Conservation (phyloP, 345 rosid species). For the Citrus australasica region DNA sequence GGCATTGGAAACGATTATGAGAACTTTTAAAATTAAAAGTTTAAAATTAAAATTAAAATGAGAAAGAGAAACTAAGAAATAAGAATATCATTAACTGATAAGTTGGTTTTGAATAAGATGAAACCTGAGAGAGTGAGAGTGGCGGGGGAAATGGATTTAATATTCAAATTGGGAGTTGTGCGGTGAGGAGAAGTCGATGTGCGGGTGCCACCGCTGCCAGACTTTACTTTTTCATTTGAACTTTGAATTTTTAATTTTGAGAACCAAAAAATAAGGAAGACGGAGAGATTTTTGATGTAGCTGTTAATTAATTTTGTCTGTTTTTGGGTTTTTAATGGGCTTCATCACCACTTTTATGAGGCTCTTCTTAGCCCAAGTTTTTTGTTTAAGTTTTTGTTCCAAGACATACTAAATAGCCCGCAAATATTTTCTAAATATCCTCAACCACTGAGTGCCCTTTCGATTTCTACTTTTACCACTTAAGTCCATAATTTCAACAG, state of each 20-base stretch:
- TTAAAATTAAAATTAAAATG: neutral
- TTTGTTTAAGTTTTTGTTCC: fast-evolving
- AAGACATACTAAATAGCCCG: too few species aligned
- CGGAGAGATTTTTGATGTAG: neutral
- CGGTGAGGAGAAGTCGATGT: neutral
- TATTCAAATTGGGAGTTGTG: neutral
- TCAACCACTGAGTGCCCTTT: too few species aligned
- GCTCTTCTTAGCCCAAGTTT: neutral
- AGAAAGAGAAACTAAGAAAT: neutral
- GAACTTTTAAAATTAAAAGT: neutral
- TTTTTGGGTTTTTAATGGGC: neutral
- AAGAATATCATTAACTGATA: neutral
- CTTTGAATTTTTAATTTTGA: neutral
- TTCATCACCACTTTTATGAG: neutral
- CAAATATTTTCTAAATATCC: too few species aligned
- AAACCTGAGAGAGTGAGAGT: neutral
- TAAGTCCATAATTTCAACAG: too few species aligned
- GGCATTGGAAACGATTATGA: neutral
- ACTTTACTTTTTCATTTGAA: neutral
- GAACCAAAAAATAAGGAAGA: too few species aligned
- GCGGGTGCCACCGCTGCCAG: neutral
- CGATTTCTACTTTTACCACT: fast-evolving
- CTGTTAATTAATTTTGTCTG: neutral
- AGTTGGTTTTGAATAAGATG: neutral
- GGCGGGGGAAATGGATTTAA: neutral